Evolutionary conservation across 768 basidiomycete species (phyloP), one percentile per base, ranked within the genome.

Genomic region (Leccinellum rugosiceps): DNA sequence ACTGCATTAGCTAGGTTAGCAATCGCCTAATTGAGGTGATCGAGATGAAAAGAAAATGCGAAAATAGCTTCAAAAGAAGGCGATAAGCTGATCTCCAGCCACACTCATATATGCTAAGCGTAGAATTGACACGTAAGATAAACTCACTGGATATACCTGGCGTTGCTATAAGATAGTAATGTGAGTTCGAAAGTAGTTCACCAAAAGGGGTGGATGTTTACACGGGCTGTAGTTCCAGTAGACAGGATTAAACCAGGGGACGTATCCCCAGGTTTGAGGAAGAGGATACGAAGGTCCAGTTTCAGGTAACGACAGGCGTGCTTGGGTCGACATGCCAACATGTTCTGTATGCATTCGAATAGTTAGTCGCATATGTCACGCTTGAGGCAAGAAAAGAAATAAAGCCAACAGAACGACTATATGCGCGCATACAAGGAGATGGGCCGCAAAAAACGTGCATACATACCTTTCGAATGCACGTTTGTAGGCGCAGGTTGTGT

Each of bases 301-400:
- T 10, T 5, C 19, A 21, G 43, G 35, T 17, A 38, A 17, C 17
- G 35, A 44, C 9, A 23, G 21, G 34, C n/a, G 55, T 23, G 58
- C 57, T 51, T 66, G 67, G 14, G 51, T 58, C 14, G 61, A 65
- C 2, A 21, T 50, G 11, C 60, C 57, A 14, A 45, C 48, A 19
- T 58, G 58, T 30, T 54, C 68, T 70, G 53, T 41, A 32, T 13
- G 55, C 6, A 38, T 50, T 48, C 26, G 15, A 44, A 50, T 4
- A 4, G 32, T 63, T 2, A 44, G 32, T 60, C 2, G 4, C 3
- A 6, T 6, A 11, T 4, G 13, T 45, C 26, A n/a, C 13, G 11
- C 21, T 44, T 44, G 34, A n/a, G 21, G 44, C 23, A 25, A 50
- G 26, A 28, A 47, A 10, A 21, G 19, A 30, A 23, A n/a, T 23